Evolutionary conservation across 495 filamentous ascomycete species (phyloP), one percentile per base, ranked within the genome.

Genomic region (Sordaria brevicollis): DNA sequence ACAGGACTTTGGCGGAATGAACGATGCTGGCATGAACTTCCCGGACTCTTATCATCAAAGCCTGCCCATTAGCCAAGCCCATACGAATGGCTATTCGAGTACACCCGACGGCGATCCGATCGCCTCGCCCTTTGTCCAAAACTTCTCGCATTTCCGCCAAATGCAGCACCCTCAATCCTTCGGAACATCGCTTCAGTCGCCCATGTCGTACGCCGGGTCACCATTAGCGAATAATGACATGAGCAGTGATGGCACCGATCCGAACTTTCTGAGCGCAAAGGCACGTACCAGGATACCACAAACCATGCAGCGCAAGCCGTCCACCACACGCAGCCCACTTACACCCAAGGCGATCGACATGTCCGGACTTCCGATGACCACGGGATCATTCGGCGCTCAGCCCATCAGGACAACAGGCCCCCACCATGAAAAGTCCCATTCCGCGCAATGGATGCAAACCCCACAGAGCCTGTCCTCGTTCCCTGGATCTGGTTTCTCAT

Each of bases 71-170:
- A 82, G 84, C n/a, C 83, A 86, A 65, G 74, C 76, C 29, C 86
- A 89, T 35, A 86, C 91, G 76, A 90, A 89, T 35, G 88, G 91
- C 36, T 97, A 88, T 78, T 96, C 93, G 34, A 90, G 90, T 73
- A 96, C 93, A 3, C 93, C 93, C 8, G 93, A 97, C 65, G 92
- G 92, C 29, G 89, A 90, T 62, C 93, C 93, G 5, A 93, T 96
- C 71, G 89, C 92, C 73, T 96, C 92, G 75, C 93, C 93, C 0
- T 97, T 93, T 72, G 85, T 90, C 33, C 87, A 92, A 65, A 89
- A 86, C 74, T 94, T 93, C 80, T 83, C 86, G 13, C 91, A 92
- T 71, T 92, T 90, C 76, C 84, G 86, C 34, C 83, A 83, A 41
- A 87, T 91, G 82, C 88, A 86, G 67, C 80, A 84, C 69, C 83